These are phyloP conservation scores for Sambucus nigra DNA, from an alignment of 129 eudicot species.

Conservation along the genomic window DNA sequence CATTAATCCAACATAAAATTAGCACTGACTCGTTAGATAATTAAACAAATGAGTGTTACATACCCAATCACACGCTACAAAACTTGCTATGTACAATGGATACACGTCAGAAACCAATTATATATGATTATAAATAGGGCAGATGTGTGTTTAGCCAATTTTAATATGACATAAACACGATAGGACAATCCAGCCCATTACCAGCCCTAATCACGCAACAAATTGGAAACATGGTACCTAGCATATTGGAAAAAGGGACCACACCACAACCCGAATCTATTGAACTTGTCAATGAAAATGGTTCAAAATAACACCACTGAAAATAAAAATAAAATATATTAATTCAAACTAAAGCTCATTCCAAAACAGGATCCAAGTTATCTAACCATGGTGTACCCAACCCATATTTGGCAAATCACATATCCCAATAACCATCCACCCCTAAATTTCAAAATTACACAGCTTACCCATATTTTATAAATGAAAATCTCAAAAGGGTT, in stretches of 20 bases:
- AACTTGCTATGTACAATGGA: too few species aligned
- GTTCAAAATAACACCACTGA: conserved; percentile 2
- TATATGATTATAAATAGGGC: too few species aligned
- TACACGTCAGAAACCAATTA: too few species aligned
- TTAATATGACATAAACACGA: too few species aligned
- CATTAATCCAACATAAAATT: too few species aligned
- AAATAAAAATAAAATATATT: not conserved
- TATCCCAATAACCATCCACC: not conserved
- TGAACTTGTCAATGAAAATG: not conserved
- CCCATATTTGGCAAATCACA: conserved; percentile 22
- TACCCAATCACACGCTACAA: too few species aligned
- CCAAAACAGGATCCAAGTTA: conserved; percentile 15
- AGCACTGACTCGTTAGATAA: too few species aligned
- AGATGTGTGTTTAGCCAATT: too few species aligned
- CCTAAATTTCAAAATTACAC: not conserved
- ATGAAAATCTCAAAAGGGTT: not conserved
- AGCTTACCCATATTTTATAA: not conserved
- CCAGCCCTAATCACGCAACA: too few species aligned
- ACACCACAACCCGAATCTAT: conserved; percentile 13
- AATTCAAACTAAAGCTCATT: conserved; percentile 11
- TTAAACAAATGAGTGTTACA: too few species aligned
- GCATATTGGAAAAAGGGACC: conserved; percentile 23
- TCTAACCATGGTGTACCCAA: not conserved
- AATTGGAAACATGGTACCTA: too few species aligned
- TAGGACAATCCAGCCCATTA: too few species aligned